Evolutionary conservation across 2,329 filamentous ascomycete genomes (phyloP).

Genomic region (Xylaria polymorpha): DNA sequence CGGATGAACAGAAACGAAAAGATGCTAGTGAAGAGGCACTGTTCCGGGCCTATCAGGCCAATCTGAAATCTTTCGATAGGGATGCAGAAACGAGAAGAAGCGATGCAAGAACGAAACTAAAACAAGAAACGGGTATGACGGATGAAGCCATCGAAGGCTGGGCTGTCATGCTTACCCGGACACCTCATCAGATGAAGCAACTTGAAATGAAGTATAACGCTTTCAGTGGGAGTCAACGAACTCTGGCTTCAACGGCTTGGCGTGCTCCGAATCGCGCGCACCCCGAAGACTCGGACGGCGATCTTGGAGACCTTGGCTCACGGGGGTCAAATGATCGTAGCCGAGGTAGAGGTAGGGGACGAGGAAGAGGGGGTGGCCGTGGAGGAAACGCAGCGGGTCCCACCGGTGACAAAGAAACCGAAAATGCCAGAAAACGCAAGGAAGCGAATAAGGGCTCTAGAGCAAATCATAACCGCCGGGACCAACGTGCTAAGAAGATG

Average conservation of each 20-base stretch:
- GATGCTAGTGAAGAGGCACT: conserved; percentile 76
- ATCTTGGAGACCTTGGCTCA: conserved; percentile 53
- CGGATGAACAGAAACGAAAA: conserved; percentile 55
- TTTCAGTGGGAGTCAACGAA: conserved; percentile 73
- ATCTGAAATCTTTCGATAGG: conserved; percentile 74
- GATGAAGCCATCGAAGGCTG: conserved; percentile 96
- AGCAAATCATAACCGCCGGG: conserved; percentile 87
- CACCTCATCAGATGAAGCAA: conserved; percentile 73
- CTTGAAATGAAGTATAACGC: conserved; percentile 77
- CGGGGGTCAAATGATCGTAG: conserved; percentile 61
- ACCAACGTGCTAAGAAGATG: conserved; percentile 75
- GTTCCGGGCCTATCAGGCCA: conserved; percentile 76
- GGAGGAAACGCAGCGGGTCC: conserved; percentile 73
- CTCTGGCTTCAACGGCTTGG: conserved; percentile 75
- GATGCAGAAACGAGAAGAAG: conserved; percentile 77
- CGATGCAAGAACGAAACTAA: conserved; percentile 70
- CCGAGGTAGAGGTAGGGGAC: conserved; percentile 60
- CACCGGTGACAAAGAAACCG: conserved; percentile 76
- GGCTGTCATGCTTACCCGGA: conserved; percentile 84
- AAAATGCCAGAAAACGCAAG: conserved; percentile 77
- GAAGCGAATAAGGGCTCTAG: conserved; percentile 84
- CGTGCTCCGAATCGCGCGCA: conserved; percentile 64
- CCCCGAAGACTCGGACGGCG: conserved; percentile 66
- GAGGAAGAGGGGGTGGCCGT: conserved; percentile 62
- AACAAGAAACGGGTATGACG: conserved; percentile 84